phyloP scores from a whole-genome alignment of 2,329 filamentous ascomycete genomes.

The Aulographum hederae region DNA sequence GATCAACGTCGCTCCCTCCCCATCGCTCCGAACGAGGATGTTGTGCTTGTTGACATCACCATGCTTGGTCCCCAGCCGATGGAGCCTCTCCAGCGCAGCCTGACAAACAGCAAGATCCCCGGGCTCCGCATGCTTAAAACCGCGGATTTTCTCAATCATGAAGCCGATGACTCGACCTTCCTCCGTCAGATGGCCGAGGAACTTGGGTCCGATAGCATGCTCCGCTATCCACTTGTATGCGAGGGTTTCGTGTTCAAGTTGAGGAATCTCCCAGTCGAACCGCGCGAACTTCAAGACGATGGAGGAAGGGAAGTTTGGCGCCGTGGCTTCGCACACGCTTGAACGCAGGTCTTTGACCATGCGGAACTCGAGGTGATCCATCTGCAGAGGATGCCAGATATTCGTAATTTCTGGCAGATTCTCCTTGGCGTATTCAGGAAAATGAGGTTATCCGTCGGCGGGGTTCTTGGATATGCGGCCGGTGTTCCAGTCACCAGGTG shows the following conservation, averaged over 20 bases:
- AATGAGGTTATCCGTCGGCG: too few species aligned
- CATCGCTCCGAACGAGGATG: slow-evolving; percentile 17
- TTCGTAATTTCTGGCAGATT: too few species aligned
- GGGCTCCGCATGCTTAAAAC: slow-evolving; percentile 9
- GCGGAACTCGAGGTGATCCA: too few species aligned
- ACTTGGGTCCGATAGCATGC: slow-evolving; percentile 16
- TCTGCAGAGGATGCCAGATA: too few species aligned
- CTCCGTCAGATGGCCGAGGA: slow-evolving; percentile 22
- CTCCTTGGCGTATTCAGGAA: too few species aligned
- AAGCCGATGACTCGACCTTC: slow-evolving; percentile 21
- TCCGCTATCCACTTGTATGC: slow-evolving; percentile 20
- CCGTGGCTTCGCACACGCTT: slow-evolving; percentile 8
- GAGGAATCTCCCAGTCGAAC: slow-evolving; percentile 20
- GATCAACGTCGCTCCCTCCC: slow-evolving; percentile 12
- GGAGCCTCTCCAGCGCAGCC: slow-evolving; percentile 12
- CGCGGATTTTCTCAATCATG: slow-evolving; percentile 14
- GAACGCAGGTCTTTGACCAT: too few species aligned
- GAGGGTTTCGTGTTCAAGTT: slow-evolving; percentile 17
- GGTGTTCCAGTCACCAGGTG: too few species aligned
- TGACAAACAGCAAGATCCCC: slow-evolving; percentile 14
- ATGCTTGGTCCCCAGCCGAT: slow-evolving; percentile 17
- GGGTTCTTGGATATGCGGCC: too few species aligned
- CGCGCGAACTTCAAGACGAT: slow-evolving; percentile 20
- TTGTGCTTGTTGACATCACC: slow-evolving; percentile 21
- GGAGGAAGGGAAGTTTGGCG: slow-evolving; percentile 1